Conservation (phyloP, 2,329 filamentous ascomycete species). For the Colletotrichum ledebouriae region DNA sequence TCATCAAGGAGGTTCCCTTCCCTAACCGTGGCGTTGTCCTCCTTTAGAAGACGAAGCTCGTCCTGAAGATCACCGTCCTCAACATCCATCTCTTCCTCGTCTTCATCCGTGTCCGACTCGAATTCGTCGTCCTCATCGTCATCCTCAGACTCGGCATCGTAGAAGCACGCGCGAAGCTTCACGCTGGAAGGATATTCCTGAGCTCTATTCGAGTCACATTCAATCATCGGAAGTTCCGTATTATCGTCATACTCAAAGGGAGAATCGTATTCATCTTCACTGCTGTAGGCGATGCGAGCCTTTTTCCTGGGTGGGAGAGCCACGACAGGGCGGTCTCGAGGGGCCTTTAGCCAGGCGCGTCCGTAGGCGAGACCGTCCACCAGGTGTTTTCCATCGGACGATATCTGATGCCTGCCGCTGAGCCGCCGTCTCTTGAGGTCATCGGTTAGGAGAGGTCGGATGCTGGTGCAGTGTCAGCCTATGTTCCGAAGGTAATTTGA, state of each 20-base stretch:
- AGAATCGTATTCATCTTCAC: conserved; percentile 56
- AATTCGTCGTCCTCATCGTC: conserved; percentile 44
- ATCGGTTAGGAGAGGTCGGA: conserved; percentile 80
- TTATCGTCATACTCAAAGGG: conserved; percentile 50
- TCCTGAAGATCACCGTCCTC: conserved; percentile 47
- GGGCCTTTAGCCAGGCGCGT: conserved; percentile 73
- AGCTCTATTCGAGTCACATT: conserved; percentile 41
- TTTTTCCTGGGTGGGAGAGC: conserved; percentile 81
- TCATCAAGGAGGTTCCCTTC: conserved; percentile 44
- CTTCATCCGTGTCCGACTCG: conserved; percentile 34
- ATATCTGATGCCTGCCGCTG: conserved; percentile 85
- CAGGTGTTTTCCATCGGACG: conserved; percentile 81
- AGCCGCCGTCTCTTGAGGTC: conserved; percentile 81
- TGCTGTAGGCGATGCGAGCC: conserved; percentile 63
- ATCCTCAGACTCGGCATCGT: conserved; percentile 49
- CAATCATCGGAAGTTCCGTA: conserved; percentile 44
- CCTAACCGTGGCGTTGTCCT: conserved; percentile 53
- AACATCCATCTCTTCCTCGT: conserved; percentile 44
- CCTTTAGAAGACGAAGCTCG: conserved; percentile 59
- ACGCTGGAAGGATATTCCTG: conserved; percentile 45
- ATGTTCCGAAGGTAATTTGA: neutral
- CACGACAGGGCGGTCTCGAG: conserved; percentile 74
- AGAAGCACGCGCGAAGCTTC: conserved; percentile 49
- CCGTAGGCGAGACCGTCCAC: conserved; percentile 91
- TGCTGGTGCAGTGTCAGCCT: conserved; percentile 61